phyloP scores from a whole-genome alignment of 192 early-diverging fungal genomes.

The Spizellomyces sp. region DNA sequence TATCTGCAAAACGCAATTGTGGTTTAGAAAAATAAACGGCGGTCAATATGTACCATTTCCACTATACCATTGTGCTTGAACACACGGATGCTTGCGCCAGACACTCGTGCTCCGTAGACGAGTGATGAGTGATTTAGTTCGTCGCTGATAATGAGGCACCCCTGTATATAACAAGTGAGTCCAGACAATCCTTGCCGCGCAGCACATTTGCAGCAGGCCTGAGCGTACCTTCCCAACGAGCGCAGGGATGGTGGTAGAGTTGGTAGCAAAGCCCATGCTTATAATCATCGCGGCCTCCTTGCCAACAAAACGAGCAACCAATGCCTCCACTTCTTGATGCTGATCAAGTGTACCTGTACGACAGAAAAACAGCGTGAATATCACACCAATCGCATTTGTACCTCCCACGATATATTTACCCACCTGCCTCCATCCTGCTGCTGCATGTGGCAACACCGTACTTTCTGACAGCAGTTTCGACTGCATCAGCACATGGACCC shows the following conservation, averaged over 20 bases:
- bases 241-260: slow-evolving; percentile 90
- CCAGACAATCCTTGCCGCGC: too few species aligned
- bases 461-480: slow-evolving; percentile 72
- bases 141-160: slow-evolving; percentile 91
- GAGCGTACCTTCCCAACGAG: slow-evolving; percentile 57
- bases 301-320: slow-evolving; percentile 90
- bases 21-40: neutral
- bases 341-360: slow-evolving; percentile 55
- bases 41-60: neutral
- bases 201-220: neutral
- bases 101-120: slow-evolving; percentile 90
- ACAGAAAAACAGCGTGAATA: slow-evolving; percentile 23
- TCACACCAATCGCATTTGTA: too few species aligned
- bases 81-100: slow-evolving; percentile 86
- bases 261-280: slow-evolving; percentile 97
- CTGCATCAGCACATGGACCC: slow-evolving; percentile 94
- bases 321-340: slow-evolving; percentile 76
- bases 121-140: slow-evolving; percentile 95
- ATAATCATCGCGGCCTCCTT: slow-evolving; percentile 83
- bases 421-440: slow-evolving; percentile 63
- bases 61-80: slow-evolving; percentile 84
- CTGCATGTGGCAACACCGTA: slow-evolving; percentile 73
- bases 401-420: neutral
- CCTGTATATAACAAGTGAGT: slow-evolving; percentile 25
- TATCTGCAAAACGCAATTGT: slow-evolving; percentile 40